phyloP scores from a whole-genome alignment of 1,139 yeast species.

The Yamadazyma oceani region DNA sequence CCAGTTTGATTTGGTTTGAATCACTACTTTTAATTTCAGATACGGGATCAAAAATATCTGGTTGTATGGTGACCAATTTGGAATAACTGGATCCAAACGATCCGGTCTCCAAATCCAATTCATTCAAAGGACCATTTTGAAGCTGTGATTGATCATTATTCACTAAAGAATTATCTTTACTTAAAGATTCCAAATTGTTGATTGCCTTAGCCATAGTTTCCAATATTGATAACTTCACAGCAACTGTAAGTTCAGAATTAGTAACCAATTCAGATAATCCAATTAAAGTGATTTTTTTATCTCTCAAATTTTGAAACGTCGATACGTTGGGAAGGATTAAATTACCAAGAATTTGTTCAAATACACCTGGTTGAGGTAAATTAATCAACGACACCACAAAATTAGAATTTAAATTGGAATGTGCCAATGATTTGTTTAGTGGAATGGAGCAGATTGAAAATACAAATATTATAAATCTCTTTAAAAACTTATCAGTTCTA shows the following conservation, averaged over 20 bases:
- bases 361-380: constrained; percentile 61
- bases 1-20: constrained; percentile 28
- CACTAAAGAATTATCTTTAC: constrained; percentile 16
- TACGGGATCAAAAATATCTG: constrained; percentile 68
- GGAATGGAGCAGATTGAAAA: constrained; percentile 49
- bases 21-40: constrained; percentile 43
- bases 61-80: constrained; percentile 62
- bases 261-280: constrained; percentile 64
- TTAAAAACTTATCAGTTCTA: constrained; percentile 78
- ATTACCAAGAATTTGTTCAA: constrained; percentile 60
- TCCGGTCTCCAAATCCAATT: constrained; percentile 59
- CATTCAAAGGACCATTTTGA: constrained; percentile 34
- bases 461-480: constrained; percentile 67
- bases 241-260: constrained; percentile 27
- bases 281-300: constrained; percentile 71
- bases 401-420: constrained; percentile 37
- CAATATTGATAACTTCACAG: constrained; percentile 49
- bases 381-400: constrained; percentile 61
- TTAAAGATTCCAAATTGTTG: constrained; percentile 36
- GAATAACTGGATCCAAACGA: constrained; percentile 87
- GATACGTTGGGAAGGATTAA: constrained; percentile 70
- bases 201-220: constrained; percentile 53
- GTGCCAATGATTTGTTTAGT: constrained; percentile 23
- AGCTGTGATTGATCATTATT: constrained; percentile 4
- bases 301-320: constrained; percentile 64